Evolutionary conservation across 2,329 filamentous ascomycete genomes (phyloP).

Genomic region (Pleoardoris graminearum): DNA sequence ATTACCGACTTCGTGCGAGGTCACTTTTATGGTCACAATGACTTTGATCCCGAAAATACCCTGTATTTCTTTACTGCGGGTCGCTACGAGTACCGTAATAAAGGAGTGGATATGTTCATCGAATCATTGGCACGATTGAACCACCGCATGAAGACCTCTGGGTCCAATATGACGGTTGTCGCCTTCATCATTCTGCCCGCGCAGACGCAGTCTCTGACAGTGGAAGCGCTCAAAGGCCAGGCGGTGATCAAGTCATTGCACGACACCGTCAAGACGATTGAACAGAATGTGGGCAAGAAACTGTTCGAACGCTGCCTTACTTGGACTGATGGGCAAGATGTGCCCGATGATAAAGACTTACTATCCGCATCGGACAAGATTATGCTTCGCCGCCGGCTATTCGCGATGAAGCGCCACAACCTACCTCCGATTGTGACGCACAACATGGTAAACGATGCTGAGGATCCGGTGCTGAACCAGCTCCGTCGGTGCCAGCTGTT

Average conservation of each 20-base stretch:
- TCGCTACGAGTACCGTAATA: conserved; percentile 96
- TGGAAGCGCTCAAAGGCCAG: conserved; percentile 94
- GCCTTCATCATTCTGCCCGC: conserved; percentile 99
- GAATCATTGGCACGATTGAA: conserved; percentile 94
- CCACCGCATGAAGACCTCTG: conserved; percentile 81
- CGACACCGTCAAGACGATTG: conserved; percentile 90
- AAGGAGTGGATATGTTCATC: conserved; percentile 99
- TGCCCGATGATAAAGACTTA: conserved; percentile 96
- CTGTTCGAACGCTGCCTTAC: conserved; percentile 92
- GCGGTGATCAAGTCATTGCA: conserved; percentile 95
- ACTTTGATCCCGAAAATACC: conserved; percentile 95
- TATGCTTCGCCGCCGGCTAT: conserved; percentile 84
- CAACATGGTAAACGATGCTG: conserved; percentile 94
- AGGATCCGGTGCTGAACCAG: conserved; percentile 95
- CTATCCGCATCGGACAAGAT: conserved; percentile 92
- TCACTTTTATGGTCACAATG: conserved; percentile 97
- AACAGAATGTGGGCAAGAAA: conserved; percentile 87
- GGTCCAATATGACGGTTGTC: conserved; percentile 91
- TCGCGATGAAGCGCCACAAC: conserved; percentile 91
- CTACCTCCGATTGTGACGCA: conserved; percentile 96
- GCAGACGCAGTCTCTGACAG: conserved; percentile 90
- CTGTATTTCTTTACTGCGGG: conserved; percentile 97
- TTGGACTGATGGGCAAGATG: conserved; percentile 91
- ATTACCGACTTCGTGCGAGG: conserved; percentile 98
- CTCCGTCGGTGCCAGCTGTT: conserved; percentile 94